phyloP scores from a whole-genome alignment of 2,329 filamentous ascomycete genomes.

The Phialophora verrucosa region DNA sequence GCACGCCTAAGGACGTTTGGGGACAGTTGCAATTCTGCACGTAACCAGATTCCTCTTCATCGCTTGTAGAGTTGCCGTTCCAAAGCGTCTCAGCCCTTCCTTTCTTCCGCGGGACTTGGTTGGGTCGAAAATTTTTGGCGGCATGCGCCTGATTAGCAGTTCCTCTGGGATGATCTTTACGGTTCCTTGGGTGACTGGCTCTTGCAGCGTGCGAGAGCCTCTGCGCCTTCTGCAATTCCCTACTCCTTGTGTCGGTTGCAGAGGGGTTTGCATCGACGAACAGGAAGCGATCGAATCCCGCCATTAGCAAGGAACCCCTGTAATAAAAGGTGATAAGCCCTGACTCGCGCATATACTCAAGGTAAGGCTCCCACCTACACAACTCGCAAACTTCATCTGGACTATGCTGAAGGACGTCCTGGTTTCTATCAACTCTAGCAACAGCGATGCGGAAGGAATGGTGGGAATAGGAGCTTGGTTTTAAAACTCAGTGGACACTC shows the following conservation, averaged over 20 bases:
- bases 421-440: too few species aligned
- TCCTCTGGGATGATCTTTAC: neutral
- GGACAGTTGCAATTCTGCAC: neutral
- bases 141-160: neutral
- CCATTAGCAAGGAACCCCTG: neutral
- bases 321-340: neutral
- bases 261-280: slow-evolving; percentile 7
- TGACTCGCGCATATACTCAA: too few species aligned
- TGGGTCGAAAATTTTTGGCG: neutral
- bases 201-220: neutral
- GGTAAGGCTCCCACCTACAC: too few species aligned
- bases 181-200: neutral
- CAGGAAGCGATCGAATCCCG: neutral
- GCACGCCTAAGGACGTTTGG: neutral
- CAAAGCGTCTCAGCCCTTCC: neutral
- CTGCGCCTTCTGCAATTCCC: neutral
- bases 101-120: neutral
- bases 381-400: too few species aligned
- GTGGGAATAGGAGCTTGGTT: too few species aligned
- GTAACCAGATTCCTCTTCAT: neutral
- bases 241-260: neutral
- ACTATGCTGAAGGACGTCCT: too few species aligned
- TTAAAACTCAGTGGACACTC: too few species aligned
- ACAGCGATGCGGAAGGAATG: too few species aligned
- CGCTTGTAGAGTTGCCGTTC: neutral